Evolutionary conservation across 306 rosid species (phyloP), one percentile per base, ranked within the genome.

Genomic region (Dalbergia cultrata): DNA sequence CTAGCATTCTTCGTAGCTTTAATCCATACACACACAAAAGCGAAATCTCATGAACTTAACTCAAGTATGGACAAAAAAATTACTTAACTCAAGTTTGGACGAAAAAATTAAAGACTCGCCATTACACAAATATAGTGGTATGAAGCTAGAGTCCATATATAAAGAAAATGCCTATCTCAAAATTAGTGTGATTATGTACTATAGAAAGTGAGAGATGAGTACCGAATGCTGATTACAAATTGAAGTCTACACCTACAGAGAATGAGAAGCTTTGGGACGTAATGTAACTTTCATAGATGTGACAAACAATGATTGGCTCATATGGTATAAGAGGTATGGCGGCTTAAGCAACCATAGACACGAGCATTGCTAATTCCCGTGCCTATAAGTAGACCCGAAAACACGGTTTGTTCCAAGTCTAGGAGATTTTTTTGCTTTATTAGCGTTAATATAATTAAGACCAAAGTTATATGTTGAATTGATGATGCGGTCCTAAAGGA

Each of bases 251-350:
- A 35, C 58, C 11, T 50, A 33, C 9, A 3, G 66, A 67, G 75
- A 50, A 66, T 80, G 43, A 80, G 80, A 73, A 56, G 70, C 43
- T 81, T 58, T 57, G 78, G 79, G 65, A 67, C 74, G 84, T 22
- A 54, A 53, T 39, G 59, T 41, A 8, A 1, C 69, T 69, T 77
- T 75, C 76, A 64, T 75, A 63, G 78, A 85, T 76, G 75, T 80
- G 67, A 74, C 85, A 57, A 3, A 71, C 74, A 85, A 70, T 81
- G 77, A 82, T 69, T 68, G 81, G 60, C 49, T 82, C 21, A 11
- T 52, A 64, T 64, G 67, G 57, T 41, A 52, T 26, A 54, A 54
- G 84, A 52, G 68, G 57, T 72, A 10, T 65, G 84, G 61, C 59
- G 50, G 74, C 84, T 53, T 49, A 80, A 53, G 80, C 26, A 81